Evolutionary conservation across 805 yeast genomes (phyloP), one percentile per base, ranked within the genome.

Genomic region (Saccharomycopsis olivae): DNA sequence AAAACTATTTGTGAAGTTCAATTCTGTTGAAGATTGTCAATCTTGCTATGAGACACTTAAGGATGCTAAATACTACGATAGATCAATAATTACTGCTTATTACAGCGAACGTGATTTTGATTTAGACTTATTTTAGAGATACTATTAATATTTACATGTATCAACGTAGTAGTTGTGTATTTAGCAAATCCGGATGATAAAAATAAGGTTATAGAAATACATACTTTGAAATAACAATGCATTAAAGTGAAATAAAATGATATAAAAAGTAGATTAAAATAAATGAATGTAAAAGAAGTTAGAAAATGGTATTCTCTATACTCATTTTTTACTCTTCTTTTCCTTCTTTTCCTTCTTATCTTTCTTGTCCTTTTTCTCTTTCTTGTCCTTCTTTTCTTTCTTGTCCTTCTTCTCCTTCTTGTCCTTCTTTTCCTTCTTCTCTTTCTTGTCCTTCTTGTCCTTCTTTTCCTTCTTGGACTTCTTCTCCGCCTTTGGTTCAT

Each of bases 1-100:
- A 0, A 78, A 73, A 47, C 66, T 86, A 0, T 86, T 67, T 55
- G 73, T 83, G 17, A 74, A 78, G 55, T 87, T 81, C 57, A 66
- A 64, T 1, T 61, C 62, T 10, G 57, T 64, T 2, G 69, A 69
- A 2, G 58, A 60, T 2, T 78, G 94, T 1, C 54, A 60, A 4
- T 55, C 57, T 6, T 94, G 92, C 0, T 61, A 74, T 57, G 44
- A 57, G 8, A 69, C 65, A 8, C 49, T 85, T 14, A 74, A 80
- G 6, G 95, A 95, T 1, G 59, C 78, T 38, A 58, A 59, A 38
- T 87, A 77, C 53, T 73, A 76, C 47, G 87, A 75, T 33, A 63
- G 95, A 36, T 68, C 80, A 0, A 73, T 87, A 0, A 47, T 88
- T 14, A 75, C 83, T 42, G 68, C 81, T 1, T 83, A 64, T 50